phyloP scores from a whole-genome alignment of 257 asterid genomes.

The Gynochthodes officinalis region DNA sequence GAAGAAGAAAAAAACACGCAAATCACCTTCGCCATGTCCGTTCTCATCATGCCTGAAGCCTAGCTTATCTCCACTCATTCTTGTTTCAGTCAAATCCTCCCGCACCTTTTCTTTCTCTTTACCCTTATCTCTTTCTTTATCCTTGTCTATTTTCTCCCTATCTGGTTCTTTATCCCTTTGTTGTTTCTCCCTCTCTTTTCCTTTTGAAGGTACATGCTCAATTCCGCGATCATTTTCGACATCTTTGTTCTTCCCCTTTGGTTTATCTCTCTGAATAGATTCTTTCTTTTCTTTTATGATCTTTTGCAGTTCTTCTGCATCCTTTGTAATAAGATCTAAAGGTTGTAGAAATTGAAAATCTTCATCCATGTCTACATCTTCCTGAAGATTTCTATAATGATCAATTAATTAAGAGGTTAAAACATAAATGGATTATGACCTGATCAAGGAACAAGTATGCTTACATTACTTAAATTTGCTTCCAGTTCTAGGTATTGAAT shows the following conservation, averaged over 20 bases:
- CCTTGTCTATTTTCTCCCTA: slow-evolving; percentile 48
- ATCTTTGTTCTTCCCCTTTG: slow-evolving; percentile 68
- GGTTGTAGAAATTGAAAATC: slow-evolving; percentile 87
- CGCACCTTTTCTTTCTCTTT: slow-evolving; percentile 70
- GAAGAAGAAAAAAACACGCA: slow-evolving; percentile 13
- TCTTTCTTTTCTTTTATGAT: slow-evolving; percentile 79
- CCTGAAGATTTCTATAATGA: slow-evolving; percentile 51
- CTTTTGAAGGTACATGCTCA: slow-evolving; percentile 45
- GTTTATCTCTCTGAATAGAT: slow-evolving; percentile 48
- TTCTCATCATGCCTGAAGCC: slow-evolving; percentile 49
- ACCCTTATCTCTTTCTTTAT: slow-evolving; percentile 46
- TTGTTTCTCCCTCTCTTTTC: slow-evolving; percentile 52
- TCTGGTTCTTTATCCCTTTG: slow-evolving; percentile 62
- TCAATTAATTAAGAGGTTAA: slow-evolving; percentile 28
- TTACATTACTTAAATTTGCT: slow-evolving; percentile 72
- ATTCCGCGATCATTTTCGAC: slow-evolving; percentile 53
- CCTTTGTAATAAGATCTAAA: slow-evolving; percentile 86
- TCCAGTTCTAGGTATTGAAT: slow-evolving; percentile 91
- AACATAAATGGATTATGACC: slow-evolving; percentile 17
- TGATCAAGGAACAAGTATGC: slow-evolving; percentile 22
- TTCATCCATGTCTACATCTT: slow-evolving; percentile 67
- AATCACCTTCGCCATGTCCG: slow-evolving; percentile 65
- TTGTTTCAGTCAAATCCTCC: slow-evolving; percentile 46
- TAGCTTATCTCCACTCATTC: slow-evolving; percentile 45
- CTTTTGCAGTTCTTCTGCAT: slow-evolving; percentile 69